Base-by-base conservation (phyloP, 805 yeast genomes). In the Candida sakaeoensis region DNA sequence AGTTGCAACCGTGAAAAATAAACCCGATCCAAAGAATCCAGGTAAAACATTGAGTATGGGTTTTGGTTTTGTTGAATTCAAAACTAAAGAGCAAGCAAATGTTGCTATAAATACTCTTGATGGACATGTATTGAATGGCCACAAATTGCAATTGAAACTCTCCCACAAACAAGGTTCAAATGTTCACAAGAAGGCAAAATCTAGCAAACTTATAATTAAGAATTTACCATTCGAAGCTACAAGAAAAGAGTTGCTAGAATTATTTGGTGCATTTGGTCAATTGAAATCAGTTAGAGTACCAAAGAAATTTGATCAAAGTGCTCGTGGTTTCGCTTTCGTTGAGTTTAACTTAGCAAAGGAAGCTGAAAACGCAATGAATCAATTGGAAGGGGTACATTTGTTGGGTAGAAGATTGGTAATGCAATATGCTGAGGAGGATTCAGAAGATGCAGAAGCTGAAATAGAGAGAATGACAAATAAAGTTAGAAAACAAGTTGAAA, bases 251-350 rank as follows among this genome's bases (percentile, higher is more conserved):
- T 80, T 93, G n/a, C 80, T 86, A 54, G 95, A 89, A 58, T 70
- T 93, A 48, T 90, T 93, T 65, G 89, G 93, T 43, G 82, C 98
- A 1, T 93, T 91, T 66, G 99, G 99, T 43, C 90, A 86, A 63
- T 72, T 93, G 55, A 87, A 90, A 54, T 85, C 97, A 2, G 96
- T 90, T 31, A 80, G 99, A 57, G 91, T 93, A 36, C 99, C 99
- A 23, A 85, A 85, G 77, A 93, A 93, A 61, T 90, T 91, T 68
- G 95, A 93, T 72, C 85, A 84, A 57, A 76, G 88, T 26, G 95
- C 97, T 9, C 80, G 99, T 59, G 99, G 99, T 58, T 93, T 93
- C 70, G 99, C 98, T 0, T 93, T 93, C 61, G 96, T 95, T 33
- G 99, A 93, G 64, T 93, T 85, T 57, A 70, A 85, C 8, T 68